Evolutionary conservation across 2,329 filamentous ascomycete species (phyloP), one percentile per base, ranked within the genome.

Genomic region (Colletotrichum sidae): DNA sequence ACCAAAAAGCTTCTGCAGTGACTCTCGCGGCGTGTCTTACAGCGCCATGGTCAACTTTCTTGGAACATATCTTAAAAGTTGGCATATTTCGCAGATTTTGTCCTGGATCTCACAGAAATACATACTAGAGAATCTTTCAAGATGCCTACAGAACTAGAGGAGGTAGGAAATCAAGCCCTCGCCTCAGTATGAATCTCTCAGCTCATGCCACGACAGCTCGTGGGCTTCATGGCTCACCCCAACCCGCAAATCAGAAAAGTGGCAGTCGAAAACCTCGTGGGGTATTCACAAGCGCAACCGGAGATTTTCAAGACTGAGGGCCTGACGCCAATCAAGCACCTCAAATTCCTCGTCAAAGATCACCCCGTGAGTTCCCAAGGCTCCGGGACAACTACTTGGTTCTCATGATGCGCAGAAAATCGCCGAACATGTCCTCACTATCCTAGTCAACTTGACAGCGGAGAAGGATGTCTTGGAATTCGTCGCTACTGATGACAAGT

Each of bases 221-320:
- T 97, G 67, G 93, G 94, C 76, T 97, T 98, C 79, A 92, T 98
- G 65, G 91, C 92, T 78, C 91, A 97, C 80, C 92, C 92, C 66
- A 97, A 96, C 76, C 93, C 93, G 46, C 92, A 97, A 76, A 93
- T 98, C 69, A 89, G 96, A 71, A 89, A 93, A 76, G 86, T 95
- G 70, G 94, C 94, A 53, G 88, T 90, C 58, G 94, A 97, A 78
- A 92, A 96, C 72, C 85, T 97, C 41, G 89, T 97, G 50, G 92
- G 93, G 10, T 98, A 92, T 69, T 92, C 92, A 33, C 85, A 88
- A 10, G 80, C 86, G 2, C 86, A 97, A 69, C 90, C 92, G 0
- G 81, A 84, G 0, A 87, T 98, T 25, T 99, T 99, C 85, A 98
- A 97, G 79, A 83, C 84, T 8, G 87, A 93, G 35, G 85, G 93